Base-by-base conservation (phyloP, 306 rosid genomes). In the Inga leiocalycina region DNA sequence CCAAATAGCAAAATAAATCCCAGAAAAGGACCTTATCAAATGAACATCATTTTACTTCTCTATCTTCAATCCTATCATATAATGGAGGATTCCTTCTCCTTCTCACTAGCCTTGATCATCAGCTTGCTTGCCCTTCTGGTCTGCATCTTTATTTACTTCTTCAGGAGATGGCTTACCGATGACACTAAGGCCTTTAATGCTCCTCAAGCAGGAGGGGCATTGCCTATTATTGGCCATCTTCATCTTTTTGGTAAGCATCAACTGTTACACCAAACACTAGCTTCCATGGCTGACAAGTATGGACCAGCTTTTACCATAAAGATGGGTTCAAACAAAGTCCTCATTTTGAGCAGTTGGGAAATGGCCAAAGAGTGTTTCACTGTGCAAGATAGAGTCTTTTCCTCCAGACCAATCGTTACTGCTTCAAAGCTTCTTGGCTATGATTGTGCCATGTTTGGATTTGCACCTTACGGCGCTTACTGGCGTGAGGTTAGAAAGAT, bases 401-500 rank as follows among this genome's bases (percentile, higher is more conserved):
- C 90, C 22, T 49, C 83, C 41, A 78, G 90, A 52, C 90, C 88
- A 2, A 15, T 10, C 10, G 16, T 70, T 5, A 39, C 79, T 41
- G 86, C 87, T 41, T 74, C 86, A 39, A 87, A 76, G 75, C 35
- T 81, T 10, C 82, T 87, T 3, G 82, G 86, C 41, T 87, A 81
- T 43, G 46, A 81, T 19, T 64, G 11, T 62, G 89, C 85, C 24
- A 77, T 80, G 89, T 80, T 86, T 73, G 89, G 85, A 12, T 83
- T 86, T 46, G 80, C 87, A 17, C 87, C 87, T 62, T 83, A 83
- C 10, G 85, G 89, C 19, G 15, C 80, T 39, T 87, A 83, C 62
- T 87, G 87, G 89, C 81, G 87, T 51, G 82, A 83, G 79, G 46
- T 83, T 83, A 34, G 81, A 24, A 87, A 87, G 82, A 87, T 84